Conservation (phyloP, 2,329 filamentous ascomycete genomes). For the Diaporthe caulivora region DNA sequence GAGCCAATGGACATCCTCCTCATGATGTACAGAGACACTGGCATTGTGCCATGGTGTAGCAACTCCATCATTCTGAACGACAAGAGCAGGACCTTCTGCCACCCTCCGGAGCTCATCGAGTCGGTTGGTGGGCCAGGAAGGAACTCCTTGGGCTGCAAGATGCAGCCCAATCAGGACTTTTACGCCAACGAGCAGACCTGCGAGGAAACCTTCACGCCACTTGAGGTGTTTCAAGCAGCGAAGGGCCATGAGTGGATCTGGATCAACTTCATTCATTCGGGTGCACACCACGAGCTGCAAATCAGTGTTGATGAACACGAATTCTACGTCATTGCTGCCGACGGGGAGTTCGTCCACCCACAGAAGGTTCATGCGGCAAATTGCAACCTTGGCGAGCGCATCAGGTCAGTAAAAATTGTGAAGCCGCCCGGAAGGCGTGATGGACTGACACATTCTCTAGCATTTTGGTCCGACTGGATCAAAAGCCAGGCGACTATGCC, state of each 20-base stretch:
- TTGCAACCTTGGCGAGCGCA: conserved; percentile 41
- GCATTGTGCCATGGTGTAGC: conserved; percentile 40
- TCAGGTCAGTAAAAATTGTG: conserved; percentile 30
- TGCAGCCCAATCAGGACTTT: conserved; percentile 28
- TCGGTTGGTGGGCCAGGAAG: conserved; percentile 34
- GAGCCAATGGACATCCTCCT: conserved; percentile 41
- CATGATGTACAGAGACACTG: conserved; percentile 40
- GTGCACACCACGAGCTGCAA: conserved; percentile 39
- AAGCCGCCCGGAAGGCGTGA: not conserved
- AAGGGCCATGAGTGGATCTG: conserved; percentile 39
- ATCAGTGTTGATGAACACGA: conserved; percentile 41
- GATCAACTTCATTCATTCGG: conserved; percentile 42
- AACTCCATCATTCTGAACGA: conserved; percentile 39
- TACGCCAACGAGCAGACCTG: conserved; percentile 39
- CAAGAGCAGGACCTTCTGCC: conserved; percentile 39
- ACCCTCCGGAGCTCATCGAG: conserved; percentile 34
- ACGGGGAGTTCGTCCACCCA: conserved; percentile 41
- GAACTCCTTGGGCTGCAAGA: conserved; percentile 37
- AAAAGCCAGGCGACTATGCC: conserved; percentile 39
- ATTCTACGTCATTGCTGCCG: conserved; percentile 40
- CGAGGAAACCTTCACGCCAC: conserved; percentile 35
- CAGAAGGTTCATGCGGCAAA: conserved; percentile 40
- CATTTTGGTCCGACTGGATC: conserved; percentile 38
- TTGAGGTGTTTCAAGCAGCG: conserved; percentile 35
- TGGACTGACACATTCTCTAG: conserved; percentile 16